phyloP scores from a whole-genome alignment of 768 basidiomycete genomes.

The Collybiopsis luxurians region DNA sequence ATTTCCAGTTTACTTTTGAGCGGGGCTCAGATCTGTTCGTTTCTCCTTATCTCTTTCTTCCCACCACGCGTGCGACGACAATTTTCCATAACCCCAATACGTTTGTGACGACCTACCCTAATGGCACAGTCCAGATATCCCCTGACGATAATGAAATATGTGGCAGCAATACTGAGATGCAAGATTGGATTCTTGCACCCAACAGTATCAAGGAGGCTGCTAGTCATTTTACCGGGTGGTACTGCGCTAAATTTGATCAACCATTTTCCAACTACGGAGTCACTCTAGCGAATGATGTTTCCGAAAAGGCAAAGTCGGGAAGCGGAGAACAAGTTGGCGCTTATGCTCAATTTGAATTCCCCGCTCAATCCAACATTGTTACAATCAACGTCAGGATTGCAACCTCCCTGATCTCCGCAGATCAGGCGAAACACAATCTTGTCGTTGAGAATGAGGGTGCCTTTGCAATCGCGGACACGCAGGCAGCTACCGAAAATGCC shows the following conservation, averaged over 20 bases:
- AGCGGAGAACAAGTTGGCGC: conserved; percentile 49
- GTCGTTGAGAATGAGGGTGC: conserved; percentile 46
- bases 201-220: conserved; percentile 35
- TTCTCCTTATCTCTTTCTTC: conserved; percentile 60
- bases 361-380: conserved; percentile 6
- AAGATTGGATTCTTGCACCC: conserved; percentile 69
- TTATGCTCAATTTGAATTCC: conserved; percentile 42
- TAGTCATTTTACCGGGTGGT: conserved; percentile 49
- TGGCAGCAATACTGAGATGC: conserved; percentile 65
- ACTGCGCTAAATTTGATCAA: conserved; percentile 56
- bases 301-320: conserved; percentile 24
- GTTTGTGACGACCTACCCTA: conserved; percentile 42
- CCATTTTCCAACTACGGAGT: conserved; percentile 46
- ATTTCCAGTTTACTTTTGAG: conserved; percentile 67
- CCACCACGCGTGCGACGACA: conserved; percentile 62
- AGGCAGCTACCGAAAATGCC: conserved; percentile 38
- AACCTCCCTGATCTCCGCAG: conserved; percentile 72
- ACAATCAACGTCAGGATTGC: conserved; percentile 57
- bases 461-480: conserved; percentile 50
- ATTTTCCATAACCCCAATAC: conserved; percentile 25
- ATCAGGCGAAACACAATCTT: conserved; percentile 57
- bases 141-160: conserved; percentile 46
- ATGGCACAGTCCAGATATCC: conserved; percentile 48
- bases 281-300: conserved; percentile 39
- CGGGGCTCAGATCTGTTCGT: conserved; percentile 18